Base-by-base conservation (phyloP, 2,329 filamentous ascomycete species). In the Nothopassalora personata region DNA sequence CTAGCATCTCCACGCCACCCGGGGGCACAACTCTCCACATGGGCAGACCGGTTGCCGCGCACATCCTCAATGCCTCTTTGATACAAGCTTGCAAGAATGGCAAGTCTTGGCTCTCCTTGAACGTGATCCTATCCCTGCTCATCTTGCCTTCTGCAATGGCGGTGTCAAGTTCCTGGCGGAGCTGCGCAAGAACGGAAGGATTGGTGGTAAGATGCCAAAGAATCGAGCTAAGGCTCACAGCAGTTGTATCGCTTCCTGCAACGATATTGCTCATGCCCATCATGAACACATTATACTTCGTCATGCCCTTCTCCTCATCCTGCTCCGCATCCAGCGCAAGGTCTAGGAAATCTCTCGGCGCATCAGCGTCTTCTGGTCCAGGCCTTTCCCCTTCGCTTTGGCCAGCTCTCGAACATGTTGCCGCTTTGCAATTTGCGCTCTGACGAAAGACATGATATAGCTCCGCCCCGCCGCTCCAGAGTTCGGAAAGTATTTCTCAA, bases 51-150 rank as follows among this genome's bases (percentile, higher is more conserved):
- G 63, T 59, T 1, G 64, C 59, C 9, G 67, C 60, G 34, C 65
- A 63, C 18, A 69, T 36, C 31, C 68, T 61, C 11, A 70, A 54
- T 5, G 63, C 68, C 58, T 70, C 68, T 45, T 66, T 64, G 53
- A 70, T 69, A 47, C 62, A 64, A n/a, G 63, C 77, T 56, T 76
- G 72, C 3, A 79, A 68, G 61, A 76, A 79, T 0, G 76, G 70
- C 63, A 75, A 67, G 15, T 68, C 66, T 30, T 71, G 65, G 6
- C 70, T 70, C 59, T 76, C 70, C 27, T 62, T 64, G n/a, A 72
- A 59, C 8, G 63, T 66, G n/a, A 73, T 65, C 9, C 66, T 64
- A 56, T 70, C 63, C 3, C 30, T 9, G 2, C 56, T 61, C 60
- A 62, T 62, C 30, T 34, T 59, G 6, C 63, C 61, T 36, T 60